Evolutionary conservation across 108 stramenopile genomes (phyloP), one percentile per base, ranked within the genome.

Genomic region (Cyclotella cryptica): DNA sequence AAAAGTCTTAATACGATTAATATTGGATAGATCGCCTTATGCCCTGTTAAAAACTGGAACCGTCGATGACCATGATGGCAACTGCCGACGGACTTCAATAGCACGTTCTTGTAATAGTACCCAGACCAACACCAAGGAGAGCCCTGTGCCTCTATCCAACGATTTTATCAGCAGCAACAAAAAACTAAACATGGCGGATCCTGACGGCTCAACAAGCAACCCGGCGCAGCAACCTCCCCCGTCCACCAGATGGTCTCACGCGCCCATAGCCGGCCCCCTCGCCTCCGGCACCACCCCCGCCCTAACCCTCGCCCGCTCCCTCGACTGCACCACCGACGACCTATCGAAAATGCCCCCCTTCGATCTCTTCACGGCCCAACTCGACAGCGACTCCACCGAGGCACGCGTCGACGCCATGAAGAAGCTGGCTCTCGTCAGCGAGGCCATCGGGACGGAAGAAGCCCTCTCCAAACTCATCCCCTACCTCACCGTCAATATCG

Each of bases 341-440:
- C 68, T 95, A 42, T 40, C 68, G 22, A 54, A 68, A 13, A 91
- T 93, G 87, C 57, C 83, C 46, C 89, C 94, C 65, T 85, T 89
- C 64, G 88, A 93, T 30, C 85, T 96, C 7, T 94, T 92, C 71
- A 71, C 81, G 51, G 81, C 79, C 30, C 95, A 96, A 71, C 72
- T 93, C 73, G 74, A 85, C 59, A 70, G 77, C 47, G 85, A 83
- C 39, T 87, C 85, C 78, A 80, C 89, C 53, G 92, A 93, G 70
- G 89, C 91, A 0, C 87, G 89, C 26, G 88, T 96, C 51, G 93
- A 96, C 61, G 93, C 93, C 47, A 96, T 96, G 95, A 89, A 90
- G 66, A 90, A 91, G 43, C 74, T 96, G 27, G 78, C 82, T 19
- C 84, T 96, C 26, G 95, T 96, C 13, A 92, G 90, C 21, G 86